Evolutionary conservation across 2,329 filamentous ascomycete genomes (phyloP).

Genomic region (Botryosphaeria dothidea): DNA sequence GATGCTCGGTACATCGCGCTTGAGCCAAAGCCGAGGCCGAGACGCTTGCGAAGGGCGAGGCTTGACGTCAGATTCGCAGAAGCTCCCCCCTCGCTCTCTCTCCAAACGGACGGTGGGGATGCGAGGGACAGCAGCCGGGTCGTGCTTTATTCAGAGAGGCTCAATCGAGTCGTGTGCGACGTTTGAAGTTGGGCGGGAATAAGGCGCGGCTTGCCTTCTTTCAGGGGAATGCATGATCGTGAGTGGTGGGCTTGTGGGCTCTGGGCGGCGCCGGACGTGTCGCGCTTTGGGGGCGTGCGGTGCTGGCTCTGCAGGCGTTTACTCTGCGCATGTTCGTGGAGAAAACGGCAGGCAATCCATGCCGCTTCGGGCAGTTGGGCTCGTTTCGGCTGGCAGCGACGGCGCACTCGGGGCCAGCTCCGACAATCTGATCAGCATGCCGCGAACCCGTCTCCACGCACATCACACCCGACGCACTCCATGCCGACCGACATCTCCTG

Average conservation of each 20-base stretch:
- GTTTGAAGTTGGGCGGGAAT: constrained; percentile 11
- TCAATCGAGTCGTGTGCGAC: constrained; percentile 11
- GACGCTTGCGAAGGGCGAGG: neutral
- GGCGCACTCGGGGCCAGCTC: constrained; percentile 11
- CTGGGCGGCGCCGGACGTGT: too few relatives aligned
- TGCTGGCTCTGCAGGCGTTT: neutral
- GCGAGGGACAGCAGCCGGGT: too few relatives aligned
- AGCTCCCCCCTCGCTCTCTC: neutral
- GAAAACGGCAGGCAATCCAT: neutral
- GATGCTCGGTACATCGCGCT: neutral
- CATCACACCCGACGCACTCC: neutral
- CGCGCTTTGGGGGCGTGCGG: neutral
- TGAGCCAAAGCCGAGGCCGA: neutral
- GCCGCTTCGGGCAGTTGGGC: neutral
- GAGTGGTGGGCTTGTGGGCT: neutral
- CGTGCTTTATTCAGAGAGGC: neutral
- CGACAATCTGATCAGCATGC: neutral
- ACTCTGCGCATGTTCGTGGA: neutral
- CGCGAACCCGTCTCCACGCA: neutral
- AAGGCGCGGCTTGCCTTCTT: neutral
- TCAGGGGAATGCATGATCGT: constrained; percentile 3
- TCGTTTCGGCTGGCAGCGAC: neutral
- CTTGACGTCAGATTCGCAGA: neutral
- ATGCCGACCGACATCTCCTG: neutral
- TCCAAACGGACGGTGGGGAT: too few relatives aligned